Conservation (phyloP, 176 grass and related monocot species). For the Pharus latifolius region DNA sequence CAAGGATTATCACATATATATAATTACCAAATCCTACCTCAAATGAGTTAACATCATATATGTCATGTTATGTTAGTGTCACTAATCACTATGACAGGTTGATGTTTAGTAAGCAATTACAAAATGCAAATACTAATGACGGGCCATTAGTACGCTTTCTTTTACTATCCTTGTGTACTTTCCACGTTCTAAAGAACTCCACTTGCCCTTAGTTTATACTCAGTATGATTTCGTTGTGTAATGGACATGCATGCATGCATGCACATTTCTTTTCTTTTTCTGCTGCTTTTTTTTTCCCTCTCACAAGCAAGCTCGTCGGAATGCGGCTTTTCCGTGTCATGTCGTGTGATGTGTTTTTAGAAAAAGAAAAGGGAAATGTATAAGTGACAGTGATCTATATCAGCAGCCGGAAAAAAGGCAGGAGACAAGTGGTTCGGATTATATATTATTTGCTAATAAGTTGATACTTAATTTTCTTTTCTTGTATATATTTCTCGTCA, state of each 20-base stretch:
- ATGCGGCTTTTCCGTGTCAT: conserved; percentile 1
- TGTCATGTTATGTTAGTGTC: not conserved
- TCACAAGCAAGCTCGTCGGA: not conserved
- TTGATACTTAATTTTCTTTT: not conserved
- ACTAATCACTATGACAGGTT: not conserved
- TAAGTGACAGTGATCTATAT: conserved; percentile 32
- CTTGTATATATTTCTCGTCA: too few relatives aligned
- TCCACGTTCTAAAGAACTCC: conserved; percentile 18
- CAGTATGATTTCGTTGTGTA: not conserved
- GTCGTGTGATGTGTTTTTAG: not conserved
- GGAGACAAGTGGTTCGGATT: conserved; percentile 8
- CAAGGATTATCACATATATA: too few relatives aligned
- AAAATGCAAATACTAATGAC: too few relatives aligned
- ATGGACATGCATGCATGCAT: not conserved
- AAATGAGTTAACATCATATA: not conserved
- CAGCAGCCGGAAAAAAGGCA: conserved; percentile 27
- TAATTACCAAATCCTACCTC: not conserved
- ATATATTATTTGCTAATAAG: too few relatives aligned
- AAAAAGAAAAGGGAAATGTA: not conserved
- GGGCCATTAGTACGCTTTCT: too few relatives aligned
- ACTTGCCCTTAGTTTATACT: conserved; percentile 18
- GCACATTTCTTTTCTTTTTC: not conserved
- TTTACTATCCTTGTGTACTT: not conserved
- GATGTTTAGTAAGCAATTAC: too few relatives aligned
- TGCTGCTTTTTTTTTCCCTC: not conserved